Evolutionary conservation across 225 moss, liverwort and hornwort genomes (phyloP).

Genomic region (Rhytidiadelphus loreus): DNA sequence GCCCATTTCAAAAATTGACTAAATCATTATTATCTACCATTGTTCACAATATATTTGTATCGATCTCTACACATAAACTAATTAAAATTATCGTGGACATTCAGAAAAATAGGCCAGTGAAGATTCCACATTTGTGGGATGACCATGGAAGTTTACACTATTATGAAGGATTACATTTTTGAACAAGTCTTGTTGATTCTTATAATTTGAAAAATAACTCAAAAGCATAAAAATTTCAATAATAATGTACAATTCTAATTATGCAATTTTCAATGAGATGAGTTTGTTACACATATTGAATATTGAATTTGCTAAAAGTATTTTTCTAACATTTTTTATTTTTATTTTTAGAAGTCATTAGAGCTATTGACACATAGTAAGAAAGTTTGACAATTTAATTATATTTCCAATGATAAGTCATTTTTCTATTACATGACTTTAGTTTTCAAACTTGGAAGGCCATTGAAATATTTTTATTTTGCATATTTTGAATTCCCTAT

Average conservation of each 20-base stretch:
- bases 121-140: neutral
- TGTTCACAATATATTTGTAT: neutral
- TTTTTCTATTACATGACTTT: neutral
- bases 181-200: neutral
- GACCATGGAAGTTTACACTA: neutral
- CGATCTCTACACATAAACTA: neutral
- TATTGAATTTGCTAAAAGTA: neutral
- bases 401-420: too few relatives aligned
- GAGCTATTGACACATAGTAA: neutral
- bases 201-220: too few relatives aligned
- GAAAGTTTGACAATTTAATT: neutral
- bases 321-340: too few relatives aligned
- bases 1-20: rapidly evolving
- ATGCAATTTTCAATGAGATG: neutral
- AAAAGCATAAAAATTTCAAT: neutral
- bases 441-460: rapidly evolving
- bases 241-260: neutral
- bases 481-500: neutral
- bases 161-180: neutral
- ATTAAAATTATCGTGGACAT: neutral
- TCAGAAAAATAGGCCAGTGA: neutral
- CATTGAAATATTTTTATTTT: neutral
- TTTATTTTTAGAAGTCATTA: neutral
- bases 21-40: neutral
- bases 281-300: neutral